Base-by-base conservation (phyloP, 2,329 filamentous ascomycete species). In the Leptographium wingfieldii region DNA sequence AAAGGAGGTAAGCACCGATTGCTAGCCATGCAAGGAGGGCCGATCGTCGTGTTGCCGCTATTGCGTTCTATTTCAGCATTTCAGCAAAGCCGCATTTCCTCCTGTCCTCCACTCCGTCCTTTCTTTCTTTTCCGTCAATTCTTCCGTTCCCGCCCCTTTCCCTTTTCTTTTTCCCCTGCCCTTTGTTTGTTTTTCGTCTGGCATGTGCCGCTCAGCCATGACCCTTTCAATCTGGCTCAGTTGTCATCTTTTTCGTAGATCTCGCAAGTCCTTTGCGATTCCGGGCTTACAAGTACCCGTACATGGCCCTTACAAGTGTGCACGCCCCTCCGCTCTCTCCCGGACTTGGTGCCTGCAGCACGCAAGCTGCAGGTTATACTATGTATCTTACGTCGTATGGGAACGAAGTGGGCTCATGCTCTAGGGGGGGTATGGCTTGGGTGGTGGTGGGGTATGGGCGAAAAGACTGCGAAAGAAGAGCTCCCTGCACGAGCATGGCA, bases 341-440 rank as follows among this genome's bases (percentile, higher is more conserved):
- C 59, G 54, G 55, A 53, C 48, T 59, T 56, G 49, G 58, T 60
- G 59, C 59, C 59, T 60, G 59, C 59, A 60, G 59, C 55, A 60
- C 49, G 59, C 55, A 60, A 25, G 46, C 59, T 60, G 55, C 59
- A 59, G 22, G 58, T 14, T 14, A 56, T 22, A 22, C 22, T 22
- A 22, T 22, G 22, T 22, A 22, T 22, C 22, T 22, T 22, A 22
- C 22, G 22, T 22, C 22, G 22, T 22, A 22, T 48, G 46, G 27
- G 31, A 40, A 27, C 16, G 54, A 55, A 29, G 53, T 59, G 58
- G 57, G 49, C 27, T 38, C 22, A 29, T 51, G 48, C 29, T 38
- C 14, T 10, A n/a, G 4, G 22, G 38, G 57, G 57, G 57, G 31
- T 38, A 9, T 1, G 57, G 3, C 48, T 25, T 29, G 56, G 56